phyloP scores from a whole-genome alignment of 1,284 basidiomycete genomes.

The Ustilago vetiveriae region DNA sequence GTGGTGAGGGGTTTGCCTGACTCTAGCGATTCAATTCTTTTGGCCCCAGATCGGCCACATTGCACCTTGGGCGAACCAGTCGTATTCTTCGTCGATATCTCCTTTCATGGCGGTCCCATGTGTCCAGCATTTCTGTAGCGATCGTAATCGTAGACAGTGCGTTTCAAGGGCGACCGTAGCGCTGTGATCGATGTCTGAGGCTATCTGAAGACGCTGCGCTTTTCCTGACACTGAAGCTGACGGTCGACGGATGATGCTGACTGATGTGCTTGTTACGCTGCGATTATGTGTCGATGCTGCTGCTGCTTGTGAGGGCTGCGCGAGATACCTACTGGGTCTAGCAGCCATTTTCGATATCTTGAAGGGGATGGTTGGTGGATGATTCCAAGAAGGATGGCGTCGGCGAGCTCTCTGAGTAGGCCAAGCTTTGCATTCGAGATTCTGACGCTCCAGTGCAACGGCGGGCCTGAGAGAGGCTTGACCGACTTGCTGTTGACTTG shows the following conservation, averaged over 20 bases:
- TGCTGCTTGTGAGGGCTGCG: conserved; percentile 14
- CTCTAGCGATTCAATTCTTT: no score
- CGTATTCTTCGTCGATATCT: no score
- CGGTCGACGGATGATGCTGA: conserved; percentile 1
- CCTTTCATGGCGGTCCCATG: no score
- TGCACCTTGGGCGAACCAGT: no score
- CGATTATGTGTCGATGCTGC: conserved; percentile 8
- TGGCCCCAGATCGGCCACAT: no score
- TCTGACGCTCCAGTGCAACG: not conserved
- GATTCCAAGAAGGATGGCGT: conserved; percentile 46
- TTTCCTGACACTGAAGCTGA: not conserved
- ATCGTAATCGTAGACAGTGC: no score
- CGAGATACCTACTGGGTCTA: conserved; percentile 56
- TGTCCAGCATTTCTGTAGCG: no score
- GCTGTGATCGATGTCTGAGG: no score
- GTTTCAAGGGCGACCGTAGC: no score
- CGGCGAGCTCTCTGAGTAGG: conserved; percentile 41
- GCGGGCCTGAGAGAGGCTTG: not conserved
- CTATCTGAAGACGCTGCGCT: no score
- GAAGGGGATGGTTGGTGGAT: conserved; percentile 53
- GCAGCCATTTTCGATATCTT: conserved; percentile 60
- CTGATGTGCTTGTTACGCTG: conserved; percentile 1
- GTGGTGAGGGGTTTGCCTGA: no score
- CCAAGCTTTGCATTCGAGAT: conserved; percentile 9
- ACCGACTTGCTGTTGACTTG: not conserved